Base-by-base conservation (phyloP, 2,329 filamentous ascomycete species). In the Fusarium temperatum region DNA sequence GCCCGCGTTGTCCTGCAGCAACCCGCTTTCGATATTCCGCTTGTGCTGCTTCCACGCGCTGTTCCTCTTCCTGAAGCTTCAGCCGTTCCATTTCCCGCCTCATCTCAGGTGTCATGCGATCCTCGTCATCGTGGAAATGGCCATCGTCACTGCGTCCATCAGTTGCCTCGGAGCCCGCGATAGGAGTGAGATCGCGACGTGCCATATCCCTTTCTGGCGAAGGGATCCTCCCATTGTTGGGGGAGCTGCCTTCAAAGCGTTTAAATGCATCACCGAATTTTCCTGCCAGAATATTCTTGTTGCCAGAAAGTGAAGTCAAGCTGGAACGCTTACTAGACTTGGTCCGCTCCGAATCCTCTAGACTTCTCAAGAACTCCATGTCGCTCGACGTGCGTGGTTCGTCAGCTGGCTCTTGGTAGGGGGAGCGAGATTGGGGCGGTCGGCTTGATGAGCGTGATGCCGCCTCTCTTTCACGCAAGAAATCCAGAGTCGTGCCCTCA, bases 251-350 rank as follows among this genome's bases (percentile, higher is more conserved):
- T 81, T 99, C 96, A 76, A 98, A 98, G 11, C 93, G 89, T 79
- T 96, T 94, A 84, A 98, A 98, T 7, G 96, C 95, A 78, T 98
- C 95, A 2, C 95, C 94, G 81, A 98, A 98, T 76, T 93, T 94
- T 30, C 95, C 94, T 10, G 91, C 92, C n/a, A 98, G 86, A 42
- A 97, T 90, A 65, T 90, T 94, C 82, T 96, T 97, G 32, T 93
- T 93, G 44, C 90, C 91, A 12, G 92, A 90, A 24, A 94, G 83
- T 1, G 92, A 91, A 62, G 93, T 87, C 4, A 97, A 83, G 81
- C 94, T 96, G 3, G 91, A 87, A 17, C 93, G 89, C 81, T 97
- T 97, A 53, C 85, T 84, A 73, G 87, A 75, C 51, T 81, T 84
- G 8, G 84, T 87, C 69, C 89, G 90, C 74, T 77, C 76, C 5